These are phyloP conservation scores for Micractinium sp. DNA, from an alignment of 139 green algal genomes.

Conservation along the genomic window DNA sequence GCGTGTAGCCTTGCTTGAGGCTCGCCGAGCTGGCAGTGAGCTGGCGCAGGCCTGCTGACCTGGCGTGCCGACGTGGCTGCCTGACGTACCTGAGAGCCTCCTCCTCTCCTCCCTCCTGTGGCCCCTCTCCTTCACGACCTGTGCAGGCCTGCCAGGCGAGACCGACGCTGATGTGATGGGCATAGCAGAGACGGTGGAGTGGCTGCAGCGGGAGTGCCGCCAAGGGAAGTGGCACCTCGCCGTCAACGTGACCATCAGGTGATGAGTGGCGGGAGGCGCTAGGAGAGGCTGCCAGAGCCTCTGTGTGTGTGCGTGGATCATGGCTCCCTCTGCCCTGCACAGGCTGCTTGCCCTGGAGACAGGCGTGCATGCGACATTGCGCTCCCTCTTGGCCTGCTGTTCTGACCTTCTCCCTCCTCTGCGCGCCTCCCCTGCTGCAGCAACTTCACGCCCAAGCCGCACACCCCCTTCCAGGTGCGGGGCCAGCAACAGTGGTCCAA, in stretches of 20 bases:
- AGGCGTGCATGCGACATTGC: no score
- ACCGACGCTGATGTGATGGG: constrained; percentile 83
- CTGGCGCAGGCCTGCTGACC: no score
- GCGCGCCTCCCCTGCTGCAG: neutral
- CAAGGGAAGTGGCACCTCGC: constrained; percentile 62
- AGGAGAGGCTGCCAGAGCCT: no score
- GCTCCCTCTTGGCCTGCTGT: no score
- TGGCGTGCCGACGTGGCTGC: no score
- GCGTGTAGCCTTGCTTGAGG: no score
- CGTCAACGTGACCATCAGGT: constrained; percentile 71
- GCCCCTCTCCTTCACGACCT: neutral
- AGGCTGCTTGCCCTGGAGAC: no score
- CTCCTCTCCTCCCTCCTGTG: neutral
- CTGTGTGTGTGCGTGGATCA: no score
- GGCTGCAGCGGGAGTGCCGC: constrained; percentile 72
- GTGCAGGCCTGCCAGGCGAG: constrained; percentile 74
- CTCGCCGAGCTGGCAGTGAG: neutral
- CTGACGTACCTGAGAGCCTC: no score
- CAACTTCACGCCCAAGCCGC: constrained; percentile 87
- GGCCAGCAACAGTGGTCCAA: neutral
- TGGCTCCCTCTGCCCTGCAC: no score
- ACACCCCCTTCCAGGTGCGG: constrained; percentile 78
- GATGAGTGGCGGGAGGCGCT: neutral
- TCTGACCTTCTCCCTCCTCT: neutral
- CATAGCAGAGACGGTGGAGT: constrained; percentile 74